Base-by-base conservation (phyloP, 192 early-diverging fungal species). In the Geosiphon pyriformis region DNA sequence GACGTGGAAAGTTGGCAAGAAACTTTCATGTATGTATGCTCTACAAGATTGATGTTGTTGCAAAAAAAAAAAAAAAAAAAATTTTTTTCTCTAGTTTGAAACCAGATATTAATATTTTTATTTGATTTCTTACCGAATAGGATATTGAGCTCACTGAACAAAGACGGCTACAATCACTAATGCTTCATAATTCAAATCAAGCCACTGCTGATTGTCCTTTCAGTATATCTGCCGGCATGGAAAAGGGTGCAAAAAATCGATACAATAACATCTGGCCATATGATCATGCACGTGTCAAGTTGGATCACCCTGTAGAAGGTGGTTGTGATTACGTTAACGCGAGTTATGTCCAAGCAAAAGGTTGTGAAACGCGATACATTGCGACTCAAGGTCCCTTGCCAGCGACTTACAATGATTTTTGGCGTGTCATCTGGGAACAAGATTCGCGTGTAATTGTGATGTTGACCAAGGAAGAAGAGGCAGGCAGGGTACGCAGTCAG, bases 351-450 rank as follows among this genome's bases (percentile, higher is more conserved):
- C 74, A 70, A 51, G 68, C 80, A 64, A 30, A 67, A 26, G 26
- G 65, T 34, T 69, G 73, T 68, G 23, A 65, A 32, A 73, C 69
- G 52, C 56, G 56, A 6, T 83, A 84, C 56, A 83, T 86, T n/a
- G 82, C 77, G 12, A 84, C 84, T 0, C 82, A 85, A 58, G 84
- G 95, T 11, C 97, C 97, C 18, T 70, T 96, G 32, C 84, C 85
- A 3, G 80, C 82, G 22, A 97, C 96, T 0, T 83, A 88, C 32
- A 74, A 78, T 42, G 96, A 97, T 75, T 98, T 99, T 75, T 99
- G 96, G 96, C 83, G 85, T 62, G 90, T 95, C 79, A 76, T 92
- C 7, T 97, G 94, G 96, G 94, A 99, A 74, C 92, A 96, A 53
- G 76, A 83, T 34, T 77, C 81, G 4, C 65, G 78, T 0, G 87